phyloP scores from a whole-genome alignment of 306 rosid genomes.

The Fragaria nilgerrensis region DNA sequence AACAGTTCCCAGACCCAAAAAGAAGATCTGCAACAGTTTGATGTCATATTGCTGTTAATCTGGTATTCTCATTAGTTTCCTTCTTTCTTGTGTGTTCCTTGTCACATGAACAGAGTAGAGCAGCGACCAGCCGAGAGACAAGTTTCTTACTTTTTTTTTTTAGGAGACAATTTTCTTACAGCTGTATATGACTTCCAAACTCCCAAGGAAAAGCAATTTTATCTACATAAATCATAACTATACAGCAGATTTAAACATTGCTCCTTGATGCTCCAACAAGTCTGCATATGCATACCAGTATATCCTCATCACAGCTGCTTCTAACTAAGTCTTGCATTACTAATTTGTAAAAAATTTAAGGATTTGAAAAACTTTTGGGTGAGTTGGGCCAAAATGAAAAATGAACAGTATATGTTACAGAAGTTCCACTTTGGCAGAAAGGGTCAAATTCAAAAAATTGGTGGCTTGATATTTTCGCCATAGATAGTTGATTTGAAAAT shows the following conservation, averaged over 20 bases:
- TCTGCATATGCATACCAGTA: not conserved
- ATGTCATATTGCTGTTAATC: not conserved
- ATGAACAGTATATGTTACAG: not conserved
- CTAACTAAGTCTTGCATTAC: slow-evolving; percentile 1
- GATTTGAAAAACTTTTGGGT: not conserved
- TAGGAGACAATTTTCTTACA: not conserved
- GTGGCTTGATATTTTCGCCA: slow-evolving; percentile 16
- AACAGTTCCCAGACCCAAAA: not conserved
- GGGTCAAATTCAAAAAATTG: slow-evolving; percentile 24
- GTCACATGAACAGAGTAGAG: not conserved
- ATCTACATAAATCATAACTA: not conserved
- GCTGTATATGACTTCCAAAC: not conserved
- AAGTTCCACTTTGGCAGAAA: slow-evolving; percentile 8
- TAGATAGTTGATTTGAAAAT: slow-evolving; percentile 39
- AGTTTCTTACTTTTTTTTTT: not conserved
- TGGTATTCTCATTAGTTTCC: not conserved
- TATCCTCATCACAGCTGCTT: not conserved
- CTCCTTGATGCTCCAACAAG: not conserved
- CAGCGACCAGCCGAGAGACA: not conserved
- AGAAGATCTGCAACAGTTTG: not conserved
- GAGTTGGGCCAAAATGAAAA: not conserved
- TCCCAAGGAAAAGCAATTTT: not conserved
- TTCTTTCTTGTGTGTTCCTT: not conserved
- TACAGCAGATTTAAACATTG: not conserved
- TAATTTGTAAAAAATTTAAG: not conserved